phyloP scores from a whole-genome alignment of 2,329 filamentous ascomycete genomes.

The Cordyceps javanica region DNA sequence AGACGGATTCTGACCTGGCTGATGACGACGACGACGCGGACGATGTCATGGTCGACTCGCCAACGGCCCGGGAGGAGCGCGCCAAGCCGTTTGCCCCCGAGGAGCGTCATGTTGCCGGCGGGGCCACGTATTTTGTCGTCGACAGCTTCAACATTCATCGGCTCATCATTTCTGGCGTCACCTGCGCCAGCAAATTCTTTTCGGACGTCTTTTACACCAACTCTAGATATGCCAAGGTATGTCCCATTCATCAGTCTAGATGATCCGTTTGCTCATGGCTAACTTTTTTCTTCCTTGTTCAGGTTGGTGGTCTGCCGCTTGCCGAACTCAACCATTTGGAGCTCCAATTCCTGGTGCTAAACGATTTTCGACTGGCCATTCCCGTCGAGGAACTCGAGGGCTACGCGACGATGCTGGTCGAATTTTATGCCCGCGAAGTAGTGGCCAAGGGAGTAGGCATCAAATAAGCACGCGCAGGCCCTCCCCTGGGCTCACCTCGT shows the following conservation, averaged over 20 bases:
- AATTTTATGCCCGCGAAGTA: conserved; percentile 93
- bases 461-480: no score
- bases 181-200: conserved; percentile 98
- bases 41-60: conserved; percentile 27
- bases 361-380: conserved; percentile 91
- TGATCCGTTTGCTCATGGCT: neutral
- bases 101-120: conserved; percentile 20
- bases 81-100: conserved; percentile 17
- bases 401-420: conserved; percentile 96
- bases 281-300: neutral
- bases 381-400: conserved; percentile 93
- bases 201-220: conserved; percentile 99
- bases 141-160: conserved; percentile 99
- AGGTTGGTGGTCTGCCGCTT: conserved; percentile 92
- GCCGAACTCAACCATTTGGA: conserved; percentile 94
- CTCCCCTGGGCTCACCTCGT: neutral
- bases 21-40: conserved; percentile 36
- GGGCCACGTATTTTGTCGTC: conserved; percentile 74
- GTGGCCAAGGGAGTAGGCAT: conserved; percentile 37
- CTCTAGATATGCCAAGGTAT: conserved; percentile 96
- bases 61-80: conserved; percentile 20
- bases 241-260: conserved; percentile 19
- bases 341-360: conserved; percentile 88
- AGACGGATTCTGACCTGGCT: conserved; percentile 45
- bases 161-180: conserved; percentile 92